Evolutionary conservation across 2,329 filamentous ascomycete species (phyloP), one percentile per base, ranked within the genome.

Genomic region (Zasmidium angulare): DNA sequence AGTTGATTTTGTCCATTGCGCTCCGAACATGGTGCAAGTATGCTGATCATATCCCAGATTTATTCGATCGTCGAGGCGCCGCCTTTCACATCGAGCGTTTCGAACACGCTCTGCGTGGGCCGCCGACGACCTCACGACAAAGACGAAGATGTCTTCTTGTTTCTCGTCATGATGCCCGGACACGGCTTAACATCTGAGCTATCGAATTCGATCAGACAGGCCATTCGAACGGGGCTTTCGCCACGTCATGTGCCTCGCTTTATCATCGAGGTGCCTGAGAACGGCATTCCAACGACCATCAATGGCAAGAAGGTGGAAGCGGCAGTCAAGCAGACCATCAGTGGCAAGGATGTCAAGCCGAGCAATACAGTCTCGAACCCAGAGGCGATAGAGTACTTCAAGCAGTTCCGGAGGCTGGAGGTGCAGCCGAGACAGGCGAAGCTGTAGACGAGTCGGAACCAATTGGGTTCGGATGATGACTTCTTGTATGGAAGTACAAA

Each of bases 291-390:
- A 0, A 72, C 75, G 20, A 80, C 78, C 10, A 75, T 81, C 46
- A 80, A 81, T 58, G 78, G 78, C 6, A 80, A 80, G 67, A 80
- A 80, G 60, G 75, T 80, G 24, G 75, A 77, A 71, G 76, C 72
- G 51, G 74, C 71, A 29, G 76, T 82, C 46, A 81, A 76, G 72
- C 70, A 75, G 61, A 73, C 74, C 20, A 72, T 75, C 19, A 72
- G 63, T 60, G 78, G 78, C 10, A 72, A 66, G 23, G 72, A 71
- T 55, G 75, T 76, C 60, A 73, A 63, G 51, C 65, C 72, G 10
- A 75, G 72, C 55, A 72, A 72, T 9, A 78, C 76, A 7, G 72
- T 78, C 10, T 62, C 68, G 46, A 79, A 79, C 65, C 77, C 77
- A 4, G 69, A 68, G 14, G 68, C 68, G 57, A 68, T 78, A 40